phyloP scores from a whole-genome alignment of 768 basidiomycete species.

The Podaxis pistillaris region DNA sequence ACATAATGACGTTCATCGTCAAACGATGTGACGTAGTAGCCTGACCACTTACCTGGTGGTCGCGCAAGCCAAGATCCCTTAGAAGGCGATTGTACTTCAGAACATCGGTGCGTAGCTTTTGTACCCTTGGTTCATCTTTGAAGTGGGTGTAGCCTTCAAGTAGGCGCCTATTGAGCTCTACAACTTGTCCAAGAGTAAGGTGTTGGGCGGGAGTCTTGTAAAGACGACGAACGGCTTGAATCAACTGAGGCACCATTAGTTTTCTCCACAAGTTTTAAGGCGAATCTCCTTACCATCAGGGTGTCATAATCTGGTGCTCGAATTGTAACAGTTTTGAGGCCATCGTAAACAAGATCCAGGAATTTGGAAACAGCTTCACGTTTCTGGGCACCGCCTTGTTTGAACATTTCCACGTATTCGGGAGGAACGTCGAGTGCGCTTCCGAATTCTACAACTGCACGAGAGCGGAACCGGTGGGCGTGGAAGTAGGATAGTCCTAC shows the following conservation, averaged over 20 bases:
- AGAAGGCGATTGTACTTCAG: slow-evolving; percentile 87
- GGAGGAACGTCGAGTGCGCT: slow-evolving; percentile 87
- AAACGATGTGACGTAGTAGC: neutral
- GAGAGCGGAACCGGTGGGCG: slow-evolving; percentile 86
- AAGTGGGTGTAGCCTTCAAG: slow-evolving; percentile 92
- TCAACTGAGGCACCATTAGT: slow-evolving; percentile 56
- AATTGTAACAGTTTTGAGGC: slow-evolving; percentile 92
- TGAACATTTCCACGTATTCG: slow-evolving; percentile 88
- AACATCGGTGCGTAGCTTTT: slow-evolving; percentile 76
- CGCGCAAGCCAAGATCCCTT: slow-evolving; percentile 86
- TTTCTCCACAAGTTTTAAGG: slow-evolving; percentile 1
- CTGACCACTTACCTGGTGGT: slow-evolving; percentile 73
- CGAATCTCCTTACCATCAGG: slow-evolving; percentile 68
- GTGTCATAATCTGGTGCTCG: slow-evolving; percentile 97
- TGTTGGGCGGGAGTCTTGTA: slow-evolving; percentile 96
- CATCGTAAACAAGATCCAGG: slow-evolving; percentile 89
- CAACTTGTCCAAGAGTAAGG: slow-evolving; percentile 91
- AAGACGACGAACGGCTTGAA: slow-evolving; percentile 90
- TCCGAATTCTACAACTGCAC: slow-evolving; percentile 97
- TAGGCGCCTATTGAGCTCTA: slow-evolving; percentile 90
- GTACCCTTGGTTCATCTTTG: slow-evolving; percentile 88
- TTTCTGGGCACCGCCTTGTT: slow-evolving; percentile 83
- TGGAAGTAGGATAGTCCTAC: slow-evolving; percentile 77
- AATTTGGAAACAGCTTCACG: slow-evolving; percentile 88
- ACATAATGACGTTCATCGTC: slow-evolving; percentile 6